These are phyloP conservation scores for Scedosporium apiospermum DNA, from an alignment of 2,329 filamentous ascomycete genomes.

Conservation along the genomic window DNA sequence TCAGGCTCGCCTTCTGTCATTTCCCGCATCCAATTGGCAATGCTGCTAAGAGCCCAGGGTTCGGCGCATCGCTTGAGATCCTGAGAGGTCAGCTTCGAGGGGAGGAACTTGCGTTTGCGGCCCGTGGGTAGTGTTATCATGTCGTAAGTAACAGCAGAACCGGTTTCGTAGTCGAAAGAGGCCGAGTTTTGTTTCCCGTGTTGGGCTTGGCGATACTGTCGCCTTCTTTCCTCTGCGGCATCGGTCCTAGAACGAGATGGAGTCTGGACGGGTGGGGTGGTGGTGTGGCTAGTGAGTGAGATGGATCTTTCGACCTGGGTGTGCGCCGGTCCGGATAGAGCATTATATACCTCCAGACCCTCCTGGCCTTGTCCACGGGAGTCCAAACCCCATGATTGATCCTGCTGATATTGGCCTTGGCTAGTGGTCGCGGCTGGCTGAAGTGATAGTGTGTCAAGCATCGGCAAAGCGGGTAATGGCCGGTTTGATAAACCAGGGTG, in stretches of 20 bases:
- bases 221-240: slow-evolving; percentile 62
- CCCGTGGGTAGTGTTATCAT: slow-evolving; percentile 74
- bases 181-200: slow-evolving; percentile 31
- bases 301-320: slow-evolving; percentile 53
- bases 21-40: slow-evolving; percentile 76
- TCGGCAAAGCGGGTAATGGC: slow-evolving; percentile 54
- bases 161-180: slow-evolving; percentile 45
- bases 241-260: slow-evolving; percentile 93
- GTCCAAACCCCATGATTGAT: slow-evolving; percentile 38
- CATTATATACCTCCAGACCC: neutral
- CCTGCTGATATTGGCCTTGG: slow-evolving; percentile 37
- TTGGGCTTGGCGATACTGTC: slow-evolving; percentile 40
- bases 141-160: slow-evolving; percentile 59
- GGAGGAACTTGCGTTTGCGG: slow-evolving; percentile 74
- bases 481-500: slow-evolving; percentile 67
- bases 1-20: slow-evolving; percentile 90
- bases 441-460: slow-evolving; percentile 31
- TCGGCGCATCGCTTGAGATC: slow-evolving; percentile 82
- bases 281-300: slow-evolving; percentile 74
- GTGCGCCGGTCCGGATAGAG: neutral
- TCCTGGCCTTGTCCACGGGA: slow-evolving; percentile 22
- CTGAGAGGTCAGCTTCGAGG: slow-evolving; percentile 66
- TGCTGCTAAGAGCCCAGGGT: slow-evolving; percentile 87
- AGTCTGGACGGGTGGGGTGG: slow-evolving; percentile 66
- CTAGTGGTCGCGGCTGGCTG: slow-evolving; percentile 14